These are phyloP conservation scores for Ricinus communis DNA, from an alignment of 345 rosid genomes.

Conservation along the genomic window DNA sequence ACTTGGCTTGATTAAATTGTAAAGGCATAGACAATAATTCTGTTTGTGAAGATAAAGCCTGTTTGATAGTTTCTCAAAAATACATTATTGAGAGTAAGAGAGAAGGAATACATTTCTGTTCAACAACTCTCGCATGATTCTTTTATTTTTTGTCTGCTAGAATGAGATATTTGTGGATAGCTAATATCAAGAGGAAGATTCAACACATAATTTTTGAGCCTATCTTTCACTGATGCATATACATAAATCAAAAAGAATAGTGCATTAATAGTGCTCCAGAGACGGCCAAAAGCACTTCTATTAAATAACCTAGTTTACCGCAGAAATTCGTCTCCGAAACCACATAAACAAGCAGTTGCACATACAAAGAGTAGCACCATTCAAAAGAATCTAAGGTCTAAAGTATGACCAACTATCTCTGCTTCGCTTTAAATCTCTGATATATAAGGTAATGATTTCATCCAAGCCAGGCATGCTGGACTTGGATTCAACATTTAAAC, in stretches of 20 bases:
- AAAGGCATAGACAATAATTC: conserved; percentile 23
- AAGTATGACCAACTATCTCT: neutral
- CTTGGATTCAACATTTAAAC: neutral
- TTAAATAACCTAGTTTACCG: too few species aligned
- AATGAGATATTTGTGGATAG: neutral
- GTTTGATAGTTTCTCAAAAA: conserved; percentile 1
- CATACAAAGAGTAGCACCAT: neutral
- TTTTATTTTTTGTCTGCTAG: neutral
- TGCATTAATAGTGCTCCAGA: neutral
- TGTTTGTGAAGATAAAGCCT: conserved; percentile 25
- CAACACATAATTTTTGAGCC: neutral
- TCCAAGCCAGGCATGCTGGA: neutral
- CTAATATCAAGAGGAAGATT: neutral
- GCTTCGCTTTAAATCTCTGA: too few species aligned
- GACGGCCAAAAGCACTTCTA: neutral
- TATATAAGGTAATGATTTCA: neutral
- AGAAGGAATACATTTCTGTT: conserved; percentile 3
- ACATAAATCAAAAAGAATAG: neutral
- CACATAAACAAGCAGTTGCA: neutral
- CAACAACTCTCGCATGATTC: neutral
- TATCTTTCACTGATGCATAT: neutral
- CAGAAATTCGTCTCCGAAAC: too few species aligned
- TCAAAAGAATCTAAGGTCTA: neutral
- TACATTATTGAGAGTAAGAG: conserved; percentile 9
- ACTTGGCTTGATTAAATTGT: conserved; percentile 56